Base-by-base conservation (phyloP, 768 basidiomycete species). In the Phaeolepiota aurea region DNA sequence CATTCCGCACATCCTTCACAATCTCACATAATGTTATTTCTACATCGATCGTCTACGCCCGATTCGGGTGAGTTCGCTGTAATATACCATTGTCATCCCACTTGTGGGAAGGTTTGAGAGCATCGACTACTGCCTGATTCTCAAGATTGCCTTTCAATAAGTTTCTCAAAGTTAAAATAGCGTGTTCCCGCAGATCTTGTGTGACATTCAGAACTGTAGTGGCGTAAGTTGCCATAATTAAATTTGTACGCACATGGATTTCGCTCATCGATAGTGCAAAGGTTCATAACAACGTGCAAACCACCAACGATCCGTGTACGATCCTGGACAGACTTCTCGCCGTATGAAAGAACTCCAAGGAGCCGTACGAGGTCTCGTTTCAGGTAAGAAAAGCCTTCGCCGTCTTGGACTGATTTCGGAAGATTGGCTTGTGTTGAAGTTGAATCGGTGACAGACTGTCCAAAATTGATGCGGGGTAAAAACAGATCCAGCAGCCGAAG, bases 331-430 rank as follows among this genome's bases (percentile, higher is more conserved):
- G 60, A 66, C 54, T 61, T 77, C 48, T 71, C 68, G 33, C 71
- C 74, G 52, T 86, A 74, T 39, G 77, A 78, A 10, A 94, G 60
- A 35, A 87, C 71, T 4, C 88, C 89, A n/a, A 94, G 65, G 10
- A 94, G 64, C 13, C 87, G 82, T n/a, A 92, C 86, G 25, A 96
- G 71, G 61, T 93, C 88, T 33, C 89, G 75, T 60, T 94, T 94
- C 44, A 96, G 64, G 56, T 88, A 87, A 1, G 74, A 69, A 56
- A 94, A 91, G 11, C 83, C 79, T n/a, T 71, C 64, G 32, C 65
- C 53, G 40, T 72, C 74, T 41, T 57, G 54, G 39, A 57, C 51
- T 48, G 51, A 45, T n/a, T n/a, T n/a, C n/a, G n/a, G n/a, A n/a
- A n/a, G n/a, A n/a, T n/a, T n/a, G n/a, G n/a, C n/a, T n/a, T n/a